Evolutionary conservation across 1,284 basidiomycete genomes (phyloP), one percentile per base, ranked within the genome.

Genomic region (Pascua guehoae): DNA sequence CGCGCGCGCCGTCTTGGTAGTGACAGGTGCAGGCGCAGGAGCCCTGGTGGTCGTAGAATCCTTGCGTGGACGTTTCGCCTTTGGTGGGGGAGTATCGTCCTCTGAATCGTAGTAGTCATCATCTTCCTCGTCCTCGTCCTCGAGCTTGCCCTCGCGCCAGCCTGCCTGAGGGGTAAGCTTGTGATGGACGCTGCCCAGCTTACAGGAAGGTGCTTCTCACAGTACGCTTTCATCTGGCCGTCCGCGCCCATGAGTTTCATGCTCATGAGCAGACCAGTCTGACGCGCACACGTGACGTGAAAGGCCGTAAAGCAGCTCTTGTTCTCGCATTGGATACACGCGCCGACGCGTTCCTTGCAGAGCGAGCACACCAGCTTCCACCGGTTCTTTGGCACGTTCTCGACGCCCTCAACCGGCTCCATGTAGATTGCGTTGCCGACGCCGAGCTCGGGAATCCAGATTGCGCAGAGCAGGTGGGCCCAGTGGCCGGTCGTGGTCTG

Each of bases 261-360:
- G 3, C 88, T 88, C 77, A 88, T 82, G 12, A 94, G 73, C 8
- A 93, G 74, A 61, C 88, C 91, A 66, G 88, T 84, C 66, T 88
- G 88, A 14, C 94, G 81, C 0, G 94, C 96, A 70, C 96, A 99
- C 0, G 95, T 96, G 2, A 90, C 85, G 72, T 99, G 96, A 68
- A 97, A 98, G 0, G 96, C 94, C 3, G 88, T 83, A 74, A 92
- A 95, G 78, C 96, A 98, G 2, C 85, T 88, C 11, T 85, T 81
- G 77, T 93, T 95, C 63, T 88, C 88, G 76, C 96, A 99, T 75
- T 98, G 96, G 46, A 99, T 96, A 75, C 95, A 98, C 0, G 96
- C 95, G 5, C 96, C 96, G 62, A 85, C 82, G 54, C 84, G 81
- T 48, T 88, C 78, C 48, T 87, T 87, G 72, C 95, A 98, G 37